These are phyloP conservation scores for Boletus rex-veris DNA, from an alignment of 768 basidiomycete species.

Conservation along the genomic window DNA sequence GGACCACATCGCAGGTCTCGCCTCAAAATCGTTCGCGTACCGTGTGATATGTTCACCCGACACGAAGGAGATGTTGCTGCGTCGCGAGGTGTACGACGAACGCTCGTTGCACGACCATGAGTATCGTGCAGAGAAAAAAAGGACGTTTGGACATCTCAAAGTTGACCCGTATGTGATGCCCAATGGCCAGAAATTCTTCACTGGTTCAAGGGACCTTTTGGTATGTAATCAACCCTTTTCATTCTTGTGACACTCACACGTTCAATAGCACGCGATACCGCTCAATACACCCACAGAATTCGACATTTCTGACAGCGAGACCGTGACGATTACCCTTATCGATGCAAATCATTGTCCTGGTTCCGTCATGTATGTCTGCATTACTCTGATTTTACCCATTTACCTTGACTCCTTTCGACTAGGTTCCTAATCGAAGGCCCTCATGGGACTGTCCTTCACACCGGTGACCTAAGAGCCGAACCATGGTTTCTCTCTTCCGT, in stretches of 20 bases:
- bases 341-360: slow-evolving; percentile 97
- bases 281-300: slow-evolving; percentile 62
- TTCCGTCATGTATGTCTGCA: slow-evolving; percentile 70
- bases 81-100: slow-evolving; percentile 68
- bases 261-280: slow-evolving; percentile 50
- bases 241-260: background rate
- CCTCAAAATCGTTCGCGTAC: slow-evolving; percentile 69
- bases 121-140: slow-evolving; percentile 26
- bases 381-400: background rate
- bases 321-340: slow-evolving; percentile 71
- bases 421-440: slow-evolving; percentile 84
- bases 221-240: background rate
- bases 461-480: slow-evolving; percentile 91
- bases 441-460: slow-evolving; percentile 76
- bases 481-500: slow-evolving; percentile 71
- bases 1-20: slow-evolving; percentile 79
- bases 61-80: slow-evolving; percentile 82
- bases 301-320: slow-evolving; percentile 52
- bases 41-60: slow-evolving; percentile 75
- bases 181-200: slow-evolving; percentile 47
- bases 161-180: slow-evolving; percentile 45
- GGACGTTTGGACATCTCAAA: slow-evolving; percentile 68
- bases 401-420: background rate
- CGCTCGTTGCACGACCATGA: slow-evolving; percentile 52
- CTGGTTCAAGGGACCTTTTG: slow-evolving; percentile 59